phyloP scores from a whole-genome alignment of 768 basidiomycete genomes.

The Paxillus involutus region DNA sequence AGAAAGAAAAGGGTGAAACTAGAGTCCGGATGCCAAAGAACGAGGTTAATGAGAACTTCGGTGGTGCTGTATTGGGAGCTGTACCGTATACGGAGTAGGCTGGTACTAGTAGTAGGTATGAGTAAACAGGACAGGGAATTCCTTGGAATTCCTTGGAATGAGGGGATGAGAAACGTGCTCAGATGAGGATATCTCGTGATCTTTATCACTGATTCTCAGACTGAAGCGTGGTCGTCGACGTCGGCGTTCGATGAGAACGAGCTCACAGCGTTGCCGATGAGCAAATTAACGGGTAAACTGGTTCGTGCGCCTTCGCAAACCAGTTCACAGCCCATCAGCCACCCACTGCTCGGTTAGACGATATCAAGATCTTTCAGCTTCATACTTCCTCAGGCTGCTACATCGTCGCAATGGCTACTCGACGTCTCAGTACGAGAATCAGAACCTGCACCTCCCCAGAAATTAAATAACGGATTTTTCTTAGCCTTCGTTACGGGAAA shows the following conservation, averaged over 20 bases:
- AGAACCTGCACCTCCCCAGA: background rate
- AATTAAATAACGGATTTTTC: constrained; percentile 11
- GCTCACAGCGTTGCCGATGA: background rate
- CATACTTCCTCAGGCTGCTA: background rate
- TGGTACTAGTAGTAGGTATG: too few species aligned
- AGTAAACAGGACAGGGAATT: too few species aligned
- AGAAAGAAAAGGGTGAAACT: background rate
- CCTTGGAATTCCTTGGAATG: background rate
- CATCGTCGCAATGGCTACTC: constrained; percentile 17
- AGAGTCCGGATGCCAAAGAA: background rate
- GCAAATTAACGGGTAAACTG: background rate
- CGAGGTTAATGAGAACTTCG: background rate
- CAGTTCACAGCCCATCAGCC: background rate
- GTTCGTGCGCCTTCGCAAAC: constrained; percentile 1
- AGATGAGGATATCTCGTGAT: background rate
- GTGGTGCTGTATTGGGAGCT: background rate
- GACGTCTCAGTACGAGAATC: constrained; percentile 23
- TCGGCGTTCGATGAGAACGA: constrained; percentile 12
- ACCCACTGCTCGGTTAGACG: background rate
- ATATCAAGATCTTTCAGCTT: background rate
- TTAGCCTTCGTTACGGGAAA: constrained; percentile 95
- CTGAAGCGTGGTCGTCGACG: constrained; percentile 11
- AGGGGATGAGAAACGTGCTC: background rate
- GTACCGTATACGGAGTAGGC: background rate
- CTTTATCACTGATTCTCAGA: constrained; percentile 7